phyloP scores from a whole-genome alignment of 2,329 filamentous ascomycete species.

The Aspergillus sergii region DNA sequence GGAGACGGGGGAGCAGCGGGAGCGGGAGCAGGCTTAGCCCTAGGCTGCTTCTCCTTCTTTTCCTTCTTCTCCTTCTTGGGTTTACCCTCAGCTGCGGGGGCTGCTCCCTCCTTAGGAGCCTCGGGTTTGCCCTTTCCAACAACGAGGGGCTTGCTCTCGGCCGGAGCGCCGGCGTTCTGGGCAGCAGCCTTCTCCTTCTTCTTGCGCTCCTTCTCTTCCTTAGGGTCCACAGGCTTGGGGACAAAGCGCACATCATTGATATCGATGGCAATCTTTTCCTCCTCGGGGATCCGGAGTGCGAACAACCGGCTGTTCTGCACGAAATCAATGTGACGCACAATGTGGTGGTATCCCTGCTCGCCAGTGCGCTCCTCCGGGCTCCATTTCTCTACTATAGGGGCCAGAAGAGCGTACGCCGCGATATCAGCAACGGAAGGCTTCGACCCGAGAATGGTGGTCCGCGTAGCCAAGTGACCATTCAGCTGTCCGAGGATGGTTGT shows the following conservation, averaged over 20 bases:
- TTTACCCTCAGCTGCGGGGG: slow-evolving; percentile 52
- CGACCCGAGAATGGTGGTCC: slow-evolving; percentile 83
- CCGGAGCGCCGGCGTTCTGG: slow-evolving; percentile 26
- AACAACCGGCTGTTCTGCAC: slow-evolving; percentile 83
- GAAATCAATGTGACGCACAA: slow-evolving; percentile 90
- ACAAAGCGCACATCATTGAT: slow-evolving; percentile 79
- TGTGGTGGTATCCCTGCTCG: slow-evolving; percentile 83
- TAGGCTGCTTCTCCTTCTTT: slow-evolving; percentile 75
- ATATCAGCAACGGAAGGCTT: slow-evolving; percentile 90
- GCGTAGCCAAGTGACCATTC: slow-evolving; percentile 83
- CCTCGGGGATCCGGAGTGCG: slow-evolving; percentile 67
- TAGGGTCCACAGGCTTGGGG: slow-evolving; percentile 85
- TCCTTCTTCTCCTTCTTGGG: slow-evolving; percentile 56
- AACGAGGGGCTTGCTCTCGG: slow-evolving; percentile 37
- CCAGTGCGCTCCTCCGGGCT: slow-evolving; percentile 83
- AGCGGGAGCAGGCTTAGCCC: slow-evolving; percentile 72
- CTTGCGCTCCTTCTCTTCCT: slow-evolving; percentile 93
- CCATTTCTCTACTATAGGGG: slow-evolving; percentile 78
- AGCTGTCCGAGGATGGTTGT: slow-evolving; percentile 73
- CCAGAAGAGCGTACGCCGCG: slow-evolving; percentile 77
- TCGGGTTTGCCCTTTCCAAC: slow-evolving; percentile 42
- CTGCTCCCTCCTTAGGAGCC: slow-evolving; percentile 57
- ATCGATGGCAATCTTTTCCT: slow-evolving; percentile 78
- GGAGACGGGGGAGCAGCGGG: slow-evolving; percentile 78
- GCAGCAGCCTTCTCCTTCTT: slow-evolving; percentile 84